A percentile compares a stretch with the other conserved stretches of the same genome.
These are phyloP conservation scores for Elsinoe perseae DNA, from an alignment of 2,329 filamentous ascomycete genomes.

Conservation along the genomic window DNA sequence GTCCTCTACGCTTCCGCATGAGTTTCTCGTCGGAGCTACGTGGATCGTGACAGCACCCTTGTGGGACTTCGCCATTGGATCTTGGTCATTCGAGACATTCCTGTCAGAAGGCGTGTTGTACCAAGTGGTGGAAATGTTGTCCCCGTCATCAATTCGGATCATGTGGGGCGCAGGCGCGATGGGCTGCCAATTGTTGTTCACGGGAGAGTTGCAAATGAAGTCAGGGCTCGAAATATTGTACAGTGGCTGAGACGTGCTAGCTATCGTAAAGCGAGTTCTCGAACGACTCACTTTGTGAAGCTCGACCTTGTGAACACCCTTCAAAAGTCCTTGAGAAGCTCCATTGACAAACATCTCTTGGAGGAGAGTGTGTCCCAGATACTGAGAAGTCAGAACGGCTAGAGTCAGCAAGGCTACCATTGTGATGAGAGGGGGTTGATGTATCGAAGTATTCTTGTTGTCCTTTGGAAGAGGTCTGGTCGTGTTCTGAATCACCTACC, in stretches of 20 bases:
- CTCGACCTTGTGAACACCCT: neutral
- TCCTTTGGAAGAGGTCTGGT: neutral
- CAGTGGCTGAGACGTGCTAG: neutral
- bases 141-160: neutral
- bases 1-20: neutral
- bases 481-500: neutral
- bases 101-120: neutral
- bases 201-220: neutral
- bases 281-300: neutral
- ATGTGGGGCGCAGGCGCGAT: neutral
- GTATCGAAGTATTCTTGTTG: neutral
- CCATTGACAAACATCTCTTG: neutral
- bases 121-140: neutral
- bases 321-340: neutral
- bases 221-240: neutral
- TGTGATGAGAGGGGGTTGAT: neutral
- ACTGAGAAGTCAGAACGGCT: neutral
- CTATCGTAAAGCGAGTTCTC: neutral
- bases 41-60: neutral
- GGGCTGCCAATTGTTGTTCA: neutral
- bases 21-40: neutral
- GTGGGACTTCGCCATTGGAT: neutral
- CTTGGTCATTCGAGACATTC: neutral
- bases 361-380: neutral
- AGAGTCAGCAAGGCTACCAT: neutral